These are phyloP conservation scores for Trichoderma orchidacearum DNA, from an alignment of 495 filamentous ascomycete genomes.

Conservation along the genomic window DNA sequence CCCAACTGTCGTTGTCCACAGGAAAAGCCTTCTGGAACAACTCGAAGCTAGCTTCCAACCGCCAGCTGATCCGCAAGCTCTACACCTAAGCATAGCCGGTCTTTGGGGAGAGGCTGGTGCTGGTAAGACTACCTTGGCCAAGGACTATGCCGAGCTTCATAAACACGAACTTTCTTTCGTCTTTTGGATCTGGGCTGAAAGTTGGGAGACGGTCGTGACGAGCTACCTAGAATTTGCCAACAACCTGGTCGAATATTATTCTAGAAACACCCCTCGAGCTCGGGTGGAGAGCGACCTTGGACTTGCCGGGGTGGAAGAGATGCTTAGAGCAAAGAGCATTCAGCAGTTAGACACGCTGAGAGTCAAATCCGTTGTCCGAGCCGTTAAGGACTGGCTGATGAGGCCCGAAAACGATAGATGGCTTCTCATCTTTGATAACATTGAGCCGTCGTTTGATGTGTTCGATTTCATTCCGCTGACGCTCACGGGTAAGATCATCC, in stretches of 20 bases:
- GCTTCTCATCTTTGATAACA: constrained; percentile 3
- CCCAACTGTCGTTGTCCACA: background rate
- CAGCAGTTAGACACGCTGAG: background rate
- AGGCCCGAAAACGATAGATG: background rate
- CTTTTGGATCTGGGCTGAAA: constrained; percentile 3
- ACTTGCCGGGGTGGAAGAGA: background rate
- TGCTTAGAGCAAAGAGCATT: constrained; percentile 1
- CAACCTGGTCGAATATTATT: background rate
- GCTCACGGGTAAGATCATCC: background rate
- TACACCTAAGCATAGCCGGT: background rate
- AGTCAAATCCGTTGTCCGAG: constrained; percentile 1
- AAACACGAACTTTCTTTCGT: background rate
- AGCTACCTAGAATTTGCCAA: constrained; percentile 2
- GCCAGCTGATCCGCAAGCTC: background rate
- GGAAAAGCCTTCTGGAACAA: background rate
- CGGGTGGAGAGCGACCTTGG: constrained; percentile 1
- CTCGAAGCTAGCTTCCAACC: background rate
- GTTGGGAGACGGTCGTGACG: constrained; percentile 3
- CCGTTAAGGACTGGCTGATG: constrained; percentile 5
- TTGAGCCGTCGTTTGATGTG: constrained; percentile 2
- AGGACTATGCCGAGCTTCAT: background rate
- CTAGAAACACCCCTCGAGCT: background rate
- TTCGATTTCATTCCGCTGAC: constrained; percentile 1
- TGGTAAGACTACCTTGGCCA: constrained; percentile 2
- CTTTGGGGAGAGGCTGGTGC: background rate